Base-by-base conservation (phyloP, 805 yeast genomes). In the Lachancea quebecensis region DNA sequence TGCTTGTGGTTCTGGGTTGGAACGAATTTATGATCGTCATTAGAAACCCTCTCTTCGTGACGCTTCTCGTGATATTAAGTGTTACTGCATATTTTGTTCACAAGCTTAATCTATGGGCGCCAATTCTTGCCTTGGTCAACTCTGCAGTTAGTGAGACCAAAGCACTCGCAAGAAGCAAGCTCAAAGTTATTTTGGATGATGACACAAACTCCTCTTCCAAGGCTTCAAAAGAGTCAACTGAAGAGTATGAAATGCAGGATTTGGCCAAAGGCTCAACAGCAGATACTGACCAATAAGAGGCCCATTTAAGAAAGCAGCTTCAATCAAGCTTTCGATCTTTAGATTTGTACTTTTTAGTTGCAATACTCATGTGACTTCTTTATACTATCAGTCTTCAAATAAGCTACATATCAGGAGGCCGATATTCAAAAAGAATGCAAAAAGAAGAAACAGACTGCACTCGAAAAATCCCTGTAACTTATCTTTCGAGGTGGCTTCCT, bases 21-120 rank as follows among this genome's bases (percentile, higher is more conserved):
- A 90, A 90, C 64, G 97, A 93, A 70, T 82, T 93, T 53, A 77
- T 89, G 84, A 83, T 93, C 9, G 78, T 93, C 14, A 59, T 93
- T 37, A 76, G 95, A 51, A 90, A 86, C 60, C 97, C 99, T 42
- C 56, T 91, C n/a, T 75, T 85, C 54, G 79, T 90, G 52, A 71
- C 85, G 5, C 61, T 89, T 40, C 55, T 77, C 1, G 60, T 90
- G 37, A 41, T 88, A 10, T 38, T 73, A 1, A 75, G 75, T 1
- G 86, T 85, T 0, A 83, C 78, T 1, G 59, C 74, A 1, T 87
- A 83, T 59, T 74, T 85, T 41, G 73, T 88, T 48, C 82, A 85
- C 59, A 75, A 73, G 46, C 71, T 84, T 60, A 83, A 83, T 52
- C 67, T 91, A 62, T 75, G 91, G 69, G 82, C 83, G 5, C 96